These are phyloP conservation scores for Aureobasidium subglaciale DNA, from an alignment of 2,329 filamentous ascomycete species.

Conservation along the genomic window DNA sequence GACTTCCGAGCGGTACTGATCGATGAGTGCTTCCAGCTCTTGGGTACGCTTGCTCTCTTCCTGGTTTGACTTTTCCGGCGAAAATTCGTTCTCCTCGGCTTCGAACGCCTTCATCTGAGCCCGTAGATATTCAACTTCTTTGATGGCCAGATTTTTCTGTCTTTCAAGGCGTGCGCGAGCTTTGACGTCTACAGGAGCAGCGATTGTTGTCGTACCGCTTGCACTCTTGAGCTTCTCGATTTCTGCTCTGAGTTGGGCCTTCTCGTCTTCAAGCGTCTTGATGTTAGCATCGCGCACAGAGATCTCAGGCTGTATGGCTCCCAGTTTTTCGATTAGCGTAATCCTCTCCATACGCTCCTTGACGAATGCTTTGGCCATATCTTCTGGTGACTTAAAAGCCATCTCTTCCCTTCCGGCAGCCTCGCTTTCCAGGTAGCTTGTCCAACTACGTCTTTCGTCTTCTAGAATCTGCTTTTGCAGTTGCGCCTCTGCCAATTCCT, in stretches of 20 bases:
- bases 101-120: constrained; percentile 85
- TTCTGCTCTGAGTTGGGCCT: constrained; percentile 55
- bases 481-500: constrained; percentile 70
- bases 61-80: constrained; percentile 70
- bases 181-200: constrained; percentile 51
- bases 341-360: constrained; percentile 74
- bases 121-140: constrained; percentile 89
- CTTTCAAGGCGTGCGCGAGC: constrained; percentile 70
- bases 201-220: constrained; percentile 26
- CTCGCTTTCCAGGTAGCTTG: constrained; percentile 70
- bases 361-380: constrained; percentile 74
- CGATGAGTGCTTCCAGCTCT: constrained; percentile 77
- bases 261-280: constrained; percentile 64
- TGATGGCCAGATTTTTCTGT: constrained; percentile 75
- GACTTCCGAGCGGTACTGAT: constrained; percentile 77
- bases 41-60: constrained; percentile 66
- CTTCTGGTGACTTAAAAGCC: constrained; percentile 83
- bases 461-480: constrained; percentile 81
- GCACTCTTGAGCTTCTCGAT: constrained; percentile 58
- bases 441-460: constrained; percentile 82
- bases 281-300: constrained; percentile 70
- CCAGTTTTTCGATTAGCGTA: constrained; percentile 72
- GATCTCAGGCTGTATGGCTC: constrained; percentile 70
- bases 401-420: constrained; percentile 51
- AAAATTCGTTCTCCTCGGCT: constrained; percentile 78